Evolutionary conservation across 2,329 filamentous ascomycete genomes (phyloP).

Genomic region (Calonectria multiphialidica): DNA sequence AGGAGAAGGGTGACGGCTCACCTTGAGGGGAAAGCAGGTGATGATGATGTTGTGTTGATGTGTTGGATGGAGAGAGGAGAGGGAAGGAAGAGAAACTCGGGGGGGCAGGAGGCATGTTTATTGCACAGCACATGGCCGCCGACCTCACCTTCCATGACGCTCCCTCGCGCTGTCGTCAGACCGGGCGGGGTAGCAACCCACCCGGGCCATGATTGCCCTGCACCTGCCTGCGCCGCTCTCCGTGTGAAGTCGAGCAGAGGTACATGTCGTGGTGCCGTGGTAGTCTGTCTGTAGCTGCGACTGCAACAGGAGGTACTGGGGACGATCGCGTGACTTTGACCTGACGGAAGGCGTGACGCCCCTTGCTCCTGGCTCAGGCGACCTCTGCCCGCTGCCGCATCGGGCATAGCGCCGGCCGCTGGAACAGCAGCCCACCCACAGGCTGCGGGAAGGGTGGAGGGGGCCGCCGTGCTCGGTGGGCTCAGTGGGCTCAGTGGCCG

Average conservation of each 20-base stretch:
- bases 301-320: constrained; percentile 21
- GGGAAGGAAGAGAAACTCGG: constrained; percentile 40
- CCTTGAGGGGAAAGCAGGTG: constrained; percentile 40
- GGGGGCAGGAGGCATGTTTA: constrained; percentile 48
- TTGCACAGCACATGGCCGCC: constrained; percentile 41
- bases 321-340: constrained; percentile 48
- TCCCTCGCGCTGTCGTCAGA: constrained; percentile 53
- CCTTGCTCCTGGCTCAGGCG: constrained; percentile 43
- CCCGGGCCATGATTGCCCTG: constrained; percentile 31
- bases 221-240: constrained; percentile 33
- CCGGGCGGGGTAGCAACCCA: constrained; percentile 57
- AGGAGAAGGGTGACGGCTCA: constrained; percentile 17
- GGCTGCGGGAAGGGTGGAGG: constrained; percentile 11
- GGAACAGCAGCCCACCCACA: constrained; percentile 21
- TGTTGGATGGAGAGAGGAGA: constrained; percentile 43
- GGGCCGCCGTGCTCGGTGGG: neutral
- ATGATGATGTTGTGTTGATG: constrained; percentile 36
- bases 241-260: constrained; percentile 21
- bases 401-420: constrained; percentile 36
- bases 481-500: constrained; percentile 2
- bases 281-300: constrained; percentile 16
- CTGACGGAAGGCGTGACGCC: constrained; percentile 46
- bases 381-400: constrained; percentile 38
- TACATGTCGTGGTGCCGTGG: constrained; percentile 10
- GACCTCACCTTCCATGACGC: constrained; percentile 32